phyloP scores from a whole-genome alignment of 768 basidiomycete genomes.

The Naematelia encephala region DNA sequence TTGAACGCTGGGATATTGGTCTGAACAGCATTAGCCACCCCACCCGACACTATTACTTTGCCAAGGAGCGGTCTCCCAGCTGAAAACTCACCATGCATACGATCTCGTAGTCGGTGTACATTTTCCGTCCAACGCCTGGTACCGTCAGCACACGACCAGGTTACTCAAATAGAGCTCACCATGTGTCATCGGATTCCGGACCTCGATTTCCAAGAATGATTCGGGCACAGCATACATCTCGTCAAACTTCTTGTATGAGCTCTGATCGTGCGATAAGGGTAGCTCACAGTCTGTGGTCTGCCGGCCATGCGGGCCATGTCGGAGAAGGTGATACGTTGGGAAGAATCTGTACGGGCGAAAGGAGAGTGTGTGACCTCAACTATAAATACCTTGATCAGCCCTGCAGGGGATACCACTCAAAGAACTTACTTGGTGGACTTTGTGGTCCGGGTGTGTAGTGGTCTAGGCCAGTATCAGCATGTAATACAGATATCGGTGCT shows the following conservation, averaged over 20 bases:
- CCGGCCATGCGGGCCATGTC: constrained; percentile 47
- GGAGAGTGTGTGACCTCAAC: constrained; percentile 50
- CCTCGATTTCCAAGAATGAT: constrained; percentile 95
- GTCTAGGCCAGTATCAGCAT: constrained; percentile 12
- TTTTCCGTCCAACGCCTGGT: constrained; percentile 90
- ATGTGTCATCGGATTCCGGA: constrained; percentile 93
- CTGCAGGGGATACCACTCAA: not conserved
- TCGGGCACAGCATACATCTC: constrained; percentile 98
- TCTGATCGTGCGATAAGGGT: not conserved
- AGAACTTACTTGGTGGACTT: constrained; percentile 37
- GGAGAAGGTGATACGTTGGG: constrained; percentile 41
- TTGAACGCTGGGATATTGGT: constrained; percentile 99
- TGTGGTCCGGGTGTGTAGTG: constrained; percentile 28
- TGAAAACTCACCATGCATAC: constrained; percentile 75
- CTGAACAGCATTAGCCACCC: constrained; percentile 53
- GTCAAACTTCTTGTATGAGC: constrained; percentile 57
- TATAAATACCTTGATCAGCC: constrained; percentile 1
- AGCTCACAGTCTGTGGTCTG: constrained; percentile 46
- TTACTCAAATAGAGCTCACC: constrained; percentile 57
- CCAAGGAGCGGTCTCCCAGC: not conserved
- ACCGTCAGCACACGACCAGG: not conserved
- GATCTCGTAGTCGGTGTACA: constrained; percentile 99
- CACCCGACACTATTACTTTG: not conserved
- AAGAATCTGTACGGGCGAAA: constrained; percentile 46
- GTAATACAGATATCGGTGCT: not conserved